Conservation (phyloP, 2,329 filamentous ascomycete species). For the Chaetomiaceae sp. region DNA sequence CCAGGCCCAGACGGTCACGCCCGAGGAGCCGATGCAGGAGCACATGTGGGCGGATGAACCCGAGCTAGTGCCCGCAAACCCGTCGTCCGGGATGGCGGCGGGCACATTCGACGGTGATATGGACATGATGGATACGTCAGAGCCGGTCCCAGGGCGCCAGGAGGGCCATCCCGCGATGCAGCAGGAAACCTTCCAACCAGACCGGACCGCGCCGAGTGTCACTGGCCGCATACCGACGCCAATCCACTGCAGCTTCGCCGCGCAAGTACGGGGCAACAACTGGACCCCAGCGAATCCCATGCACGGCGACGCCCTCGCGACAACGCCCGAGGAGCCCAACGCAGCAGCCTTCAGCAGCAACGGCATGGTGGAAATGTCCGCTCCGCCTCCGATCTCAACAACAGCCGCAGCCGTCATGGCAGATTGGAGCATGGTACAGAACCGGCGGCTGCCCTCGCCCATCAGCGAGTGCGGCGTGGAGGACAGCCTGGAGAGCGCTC, state of each 20-base stretch:
- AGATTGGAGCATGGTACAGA: slow-evolving; percentile 51
- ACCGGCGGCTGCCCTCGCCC: slow-evolving; percentile 53
- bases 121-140: slow-evolving; percentile 45
- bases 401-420: slow-evolving; percentile 26
- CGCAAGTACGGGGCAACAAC: slow-evolving; percentile 50
- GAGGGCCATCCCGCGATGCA: slow-evolving; percentile 25
- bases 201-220: slow-evolving; percentile 31
- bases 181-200: slow-evolving; percentile 32
- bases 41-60: slow-evolving; percentile 24
- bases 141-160: slow-evolving; percentile 18
- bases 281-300: slow-evolving; percentile 37
- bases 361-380: slow-evolving; percentile 9
- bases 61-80: slow-evolving; percentile 23
- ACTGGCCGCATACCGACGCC: slow-evolving; percentile 54
- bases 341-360: slow-evolving; percentile 16
- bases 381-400: slow-evolving; percentile 21
- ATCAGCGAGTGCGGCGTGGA: slow-evolving; percentile 53
- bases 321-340: slow-evolving; percentile 36
- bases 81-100: slow-evolving; percentile 14
- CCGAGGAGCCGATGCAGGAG: slow-evolving; percentile 27
- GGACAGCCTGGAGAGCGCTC: slow-evolving; percentile 37
- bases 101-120: slow-evolving; percentile 40
- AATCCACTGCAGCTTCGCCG: slow-evolving; percentile 55
- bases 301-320: slow-evolving; percentile 36
- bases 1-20: slow-evolving; percentile 17